Evolutionary conservation across 768 basidiomycete species (phyloP).

Genomic region (Panellus pusillus): DNA sequence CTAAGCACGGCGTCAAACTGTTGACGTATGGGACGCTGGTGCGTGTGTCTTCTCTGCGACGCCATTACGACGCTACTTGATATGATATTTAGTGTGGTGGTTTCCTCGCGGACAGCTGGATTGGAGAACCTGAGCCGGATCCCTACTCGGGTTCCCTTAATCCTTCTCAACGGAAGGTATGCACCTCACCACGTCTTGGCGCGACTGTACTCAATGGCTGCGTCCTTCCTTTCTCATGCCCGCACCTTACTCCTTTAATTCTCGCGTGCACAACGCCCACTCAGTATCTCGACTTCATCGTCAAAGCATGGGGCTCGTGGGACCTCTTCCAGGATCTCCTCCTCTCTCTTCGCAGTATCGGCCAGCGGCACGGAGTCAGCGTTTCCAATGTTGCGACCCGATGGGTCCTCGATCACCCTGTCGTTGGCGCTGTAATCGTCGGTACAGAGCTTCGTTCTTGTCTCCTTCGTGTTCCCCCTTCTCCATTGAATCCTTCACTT

Average conservation of each 20-base stretch:
- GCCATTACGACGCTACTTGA: background rate
- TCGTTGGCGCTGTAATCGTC: constrained; percentile 82
- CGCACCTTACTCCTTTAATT: background rate
- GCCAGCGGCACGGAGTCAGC: constrained; percentile 63
- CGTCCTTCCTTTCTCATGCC: background rate
- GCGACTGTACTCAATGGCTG: no score
- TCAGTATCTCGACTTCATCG: constrained; percentile 83
- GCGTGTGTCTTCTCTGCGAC: constrained; percentile 21
- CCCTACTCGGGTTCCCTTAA: constrained; percentile 66
- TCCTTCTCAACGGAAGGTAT: constrained; percentile 81
- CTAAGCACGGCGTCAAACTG: constrained; percentile 69
- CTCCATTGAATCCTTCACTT: no score
- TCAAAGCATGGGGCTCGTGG: constrained; percentile 81
- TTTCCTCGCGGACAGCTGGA: constrained; percentile 77
- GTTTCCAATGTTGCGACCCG: constrained; percentile 81
- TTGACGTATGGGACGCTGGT: constrained; percentile 81
- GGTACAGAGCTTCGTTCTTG: constrained; percentile 41
- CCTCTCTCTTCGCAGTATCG: constrained; percentile 56
- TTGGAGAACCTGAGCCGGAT: constrained; percentile 67
- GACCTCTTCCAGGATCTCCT: constrained; percentile 70
- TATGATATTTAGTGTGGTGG: constrained; percentile 65
- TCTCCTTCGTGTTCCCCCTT: background rate
- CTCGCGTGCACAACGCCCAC: background rate
- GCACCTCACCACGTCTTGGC: constrained; percentile 1
- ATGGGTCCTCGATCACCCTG: constrained; percentile 81